Conservation (phyloP, 257 asterid genomes). For the Petrea volubilis region DNA sequence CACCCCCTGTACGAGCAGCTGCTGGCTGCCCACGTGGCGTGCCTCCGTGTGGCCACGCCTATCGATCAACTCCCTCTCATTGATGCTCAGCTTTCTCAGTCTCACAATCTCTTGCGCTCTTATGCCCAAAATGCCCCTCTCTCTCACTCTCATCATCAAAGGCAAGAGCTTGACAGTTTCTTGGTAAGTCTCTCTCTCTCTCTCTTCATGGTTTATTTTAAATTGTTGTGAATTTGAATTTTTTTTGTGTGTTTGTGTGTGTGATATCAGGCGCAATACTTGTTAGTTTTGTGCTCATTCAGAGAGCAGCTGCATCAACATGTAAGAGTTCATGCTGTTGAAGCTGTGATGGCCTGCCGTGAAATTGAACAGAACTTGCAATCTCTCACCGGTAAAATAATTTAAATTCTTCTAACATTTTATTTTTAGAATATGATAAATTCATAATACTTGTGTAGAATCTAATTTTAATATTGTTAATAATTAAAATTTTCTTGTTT, state of each 20-base stretch:
- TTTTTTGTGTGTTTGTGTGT: not conserved
- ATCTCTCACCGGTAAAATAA: slow-evolving; percentile 53
- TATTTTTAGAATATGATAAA: too few species aligned
- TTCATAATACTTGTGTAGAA: not conserved
- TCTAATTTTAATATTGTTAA: not conserved
- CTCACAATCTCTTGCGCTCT: slow-evolving; percentile 65
- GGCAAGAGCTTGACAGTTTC: slow-evolving; percentile 84
- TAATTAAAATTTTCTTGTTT: not conserved
- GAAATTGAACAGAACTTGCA: slow-evolving; percentile 71
- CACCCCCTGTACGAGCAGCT: slow-evolving; percentile 92
- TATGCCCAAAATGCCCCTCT: slow-evolving; percentile 53
- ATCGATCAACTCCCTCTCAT: slow-evolving; percentile 86
- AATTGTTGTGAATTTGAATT: not conserved
- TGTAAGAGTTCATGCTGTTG: slow-evolving; percentile 78
- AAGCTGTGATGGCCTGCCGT: slow-evolving; percentile 83
- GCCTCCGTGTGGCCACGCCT: slow-evolving; percentile 98
- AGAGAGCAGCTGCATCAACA: slow-evolving; percentile 81
- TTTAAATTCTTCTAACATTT: too few species aligned
- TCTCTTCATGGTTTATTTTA: not conserved
- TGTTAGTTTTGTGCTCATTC: slow-evolving; percentile 63
- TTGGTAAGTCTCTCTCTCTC: slow-evolving; percentile 50
- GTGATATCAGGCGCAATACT: slow-evolving; percentile 48
- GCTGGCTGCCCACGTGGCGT: slow-evolving; percentile 87
- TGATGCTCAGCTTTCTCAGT: slow-evolving; percentile 84
- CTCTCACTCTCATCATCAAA: slow-evolving; percentile 55